These are phyloP conservation scores for Lactuca sativa DNA, from an alignment of 129 eudicot genomes.

Conservation along the genomic window DNA sequence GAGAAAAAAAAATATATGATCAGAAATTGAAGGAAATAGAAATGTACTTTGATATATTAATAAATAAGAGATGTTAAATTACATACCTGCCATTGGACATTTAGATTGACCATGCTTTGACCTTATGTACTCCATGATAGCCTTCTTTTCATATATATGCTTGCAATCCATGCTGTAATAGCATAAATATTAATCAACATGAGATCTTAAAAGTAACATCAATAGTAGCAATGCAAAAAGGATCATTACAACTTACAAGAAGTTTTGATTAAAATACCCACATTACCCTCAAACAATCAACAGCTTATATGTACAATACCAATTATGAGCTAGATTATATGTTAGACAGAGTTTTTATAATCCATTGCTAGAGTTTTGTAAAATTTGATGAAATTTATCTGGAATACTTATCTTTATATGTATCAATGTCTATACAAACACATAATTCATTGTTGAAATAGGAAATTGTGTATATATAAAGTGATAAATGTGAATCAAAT, in stretches of 20 bases:
- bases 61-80: not conserved
- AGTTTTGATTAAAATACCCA: not conserved
- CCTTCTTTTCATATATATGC: constrained; percentile 76
- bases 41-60: not conserved
- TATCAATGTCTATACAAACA: not conserved
- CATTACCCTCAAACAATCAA: not conserved
- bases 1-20: not conserved
- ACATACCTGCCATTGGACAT: constrained; percentile 85
- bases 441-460: constrained; percentile 2
- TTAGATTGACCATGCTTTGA: constrained; percentile 34
- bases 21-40: not conserved
- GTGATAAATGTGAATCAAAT: constrained; percentile 1
- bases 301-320: constrained; percentile 1
- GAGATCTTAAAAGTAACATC: not conserved
- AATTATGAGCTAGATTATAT: not conserved
- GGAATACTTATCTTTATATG: not conserved
- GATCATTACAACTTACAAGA: not conserved
- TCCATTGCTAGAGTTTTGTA: no score
- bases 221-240: constrained; percentile 1
- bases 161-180: constrained; percentile 78
- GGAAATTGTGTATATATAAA: constrained; percentile 4
- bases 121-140: constrained; percentile 59
- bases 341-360: constrained; percentile 1
- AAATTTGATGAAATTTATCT: not conserved
- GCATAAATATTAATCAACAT: constrained; percentile 2